phyloP scores from a whole-genome alignment of 371 early-diverging fungal species.

The Mucor lusitanicus region DNA sequence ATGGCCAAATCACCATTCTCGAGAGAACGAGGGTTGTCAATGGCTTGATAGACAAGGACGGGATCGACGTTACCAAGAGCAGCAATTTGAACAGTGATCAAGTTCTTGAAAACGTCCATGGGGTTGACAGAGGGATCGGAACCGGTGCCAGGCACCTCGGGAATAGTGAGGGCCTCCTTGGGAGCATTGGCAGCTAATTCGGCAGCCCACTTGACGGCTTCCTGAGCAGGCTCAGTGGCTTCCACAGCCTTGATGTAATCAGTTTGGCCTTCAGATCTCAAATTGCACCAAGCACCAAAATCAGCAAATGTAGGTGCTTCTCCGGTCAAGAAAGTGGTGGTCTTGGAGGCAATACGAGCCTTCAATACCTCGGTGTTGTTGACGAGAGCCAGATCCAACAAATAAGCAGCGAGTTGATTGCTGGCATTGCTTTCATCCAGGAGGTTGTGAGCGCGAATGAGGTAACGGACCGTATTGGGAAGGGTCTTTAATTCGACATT shows the following conservation, averaged over 20 bases:
- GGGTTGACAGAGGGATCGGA: constrained; percentile 56
- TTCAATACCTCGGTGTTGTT: constrained; percentile 7
- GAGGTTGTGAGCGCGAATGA: constrained; percentile 22
- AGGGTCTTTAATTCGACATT: constrained; percentile 5
- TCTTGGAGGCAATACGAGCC: constrained; percentile 8
- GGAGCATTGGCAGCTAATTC: constrained; percentile 25
- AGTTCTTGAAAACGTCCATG: constrained; percentile 59
- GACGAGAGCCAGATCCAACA: constrained; percentile 21
- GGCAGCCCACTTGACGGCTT: constrained; percentile 35
- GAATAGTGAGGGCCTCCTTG: constrained; percentile 22
- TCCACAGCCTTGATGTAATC: constrained; percentile 34
- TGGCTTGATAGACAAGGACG: constrained; percentile 46
- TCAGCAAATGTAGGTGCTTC: constrained; percentile 44
- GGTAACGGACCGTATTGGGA: constrained; percentile 18
- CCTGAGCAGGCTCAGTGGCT: constrained; percentile 35
- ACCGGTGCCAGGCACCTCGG: constrained; percentile 41
- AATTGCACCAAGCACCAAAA: constrained; percentile 51
- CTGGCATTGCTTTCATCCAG: constrained; percentile 22
- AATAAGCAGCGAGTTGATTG: constrained; percentile 22
- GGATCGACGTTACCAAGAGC: constrained; percentile 49
- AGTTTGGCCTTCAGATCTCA: constrained; percentile 36
- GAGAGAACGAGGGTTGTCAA: constrained; percentile 63
- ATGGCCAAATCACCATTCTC: constrained; percentile 82
- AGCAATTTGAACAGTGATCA: constrained; percentile 54
- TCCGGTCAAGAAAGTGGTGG: constrained; percentile 39